Evolutionary conservation across 352 stramenopile genomes (phyloP), one percentile per base, ranked within the genome.

Genomic region (Phytophthora fragariaefolia): DNA sequence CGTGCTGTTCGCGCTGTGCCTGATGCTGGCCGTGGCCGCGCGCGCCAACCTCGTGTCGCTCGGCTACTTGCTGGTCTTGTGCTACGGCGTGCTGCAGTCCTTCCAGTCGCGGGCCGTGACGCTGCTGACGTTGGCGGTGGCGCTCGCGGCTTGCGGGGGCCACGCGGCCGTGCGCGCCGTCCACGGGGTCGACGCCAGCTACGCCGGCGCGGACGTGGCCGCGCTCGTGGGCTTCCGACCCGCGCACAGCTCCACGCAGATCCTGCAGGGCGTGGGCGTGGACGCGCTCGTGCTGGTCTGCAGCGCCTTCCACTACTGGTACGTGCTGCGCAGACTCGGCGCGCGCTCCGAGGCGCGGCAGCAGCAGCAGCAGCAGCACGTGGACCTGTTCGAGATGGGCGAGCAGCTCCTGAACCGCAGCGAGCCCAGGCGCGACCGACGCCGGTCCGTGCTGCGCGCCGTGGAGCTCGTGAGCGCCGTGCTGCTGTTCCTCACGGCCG

Each of bases 61-160:
- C 15, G 71, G 79, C 61, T 93, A 93, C 73, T 77, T 92, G 59
- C 63, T 91, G 26, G 71, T 85, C 7, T 85, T 91, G 46, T 92
- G 78, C 58, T 85, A 74, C 30, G 84, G 85, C 12, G 72, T 85
- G 24, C 51, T 92, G 46, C 66, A 77, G 23, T 90, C 84, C 24
- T 91, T 96, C 60, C 70, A 87, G 58, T 93, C 84, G 10, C 66
- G 63, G 4, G 28, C 40, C 17, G 40, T 91, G 4, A 77, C 82
- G n/a, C 48, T 82, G 1, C 28, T 80, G 17, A 89, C 76, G 36
- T 60, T 92, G 12, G 43, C 68, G 5, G 70, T 94, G 17, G 76
- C 87, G 5, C 20, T 83, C 4, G 20, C 76, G 9, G 78, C 76
- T 4, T 80, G 79, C 54, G 36, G 81, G 5, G 73, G 71, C 36